Percentiles rank a stretch among this genome's conserved stretches.
Evolutionary conservation across 441 rosid species (phyloP).

Genomic region (Omphalea diandra): DNA sequence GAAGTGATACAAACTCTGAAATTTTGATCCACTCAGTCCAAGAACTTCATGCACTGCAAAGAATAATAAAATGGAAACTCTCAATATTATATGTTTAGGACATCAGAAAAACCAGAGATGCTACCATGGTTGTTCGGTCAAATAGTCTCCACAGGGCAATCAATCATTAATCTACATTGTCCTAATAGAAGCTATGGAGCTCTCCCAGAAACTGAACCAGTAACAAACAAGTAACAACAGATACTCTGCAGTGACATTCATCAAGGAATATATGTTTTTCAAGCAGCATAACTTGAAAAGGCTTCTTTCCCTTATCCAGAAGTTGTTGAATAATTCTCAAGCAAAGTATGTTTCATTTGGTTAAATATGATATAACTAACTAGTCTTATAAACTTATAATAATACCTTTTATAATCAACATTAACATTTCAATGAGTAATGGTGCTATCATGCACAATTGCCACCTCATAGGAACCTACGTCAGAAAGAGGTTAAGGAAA

Average conservation of each 20-base stretch:
- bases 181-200: neutral
- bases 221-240: neutral
- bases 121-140: neutral
- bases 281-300: neutral
- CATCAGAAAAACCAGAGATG: neutral
- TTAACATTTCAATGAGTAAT: constrained; percentile 3
- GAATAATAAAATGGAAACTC: neutral
- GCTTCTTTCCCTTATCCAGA: neutral
- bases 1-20: constrained; percentile 85
- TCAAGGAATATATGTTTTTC: neutral
- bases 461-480: neutral
- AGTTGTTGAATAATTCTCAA: neutral
- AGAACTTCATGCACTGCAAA: constrained; percentile 68
- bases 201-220: neutral
- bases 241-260: neutral
- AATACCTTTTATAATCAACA: neutral
- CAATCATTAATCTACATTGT: neutral
- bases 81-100: neutral
- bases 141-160: neutral
- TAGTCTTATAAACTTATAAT: too few species aligned
- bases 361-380: neutral
- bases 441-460: neutral
- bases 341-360: neutral
- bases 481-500: neutral
- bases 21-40: constrained; percentile 56